A percentile compares a stretch with the other conserved stretches of the same genome.
Conservation (phyloP, 345 rosid species). For the Eucalyptus camaldulensis region DNA sequence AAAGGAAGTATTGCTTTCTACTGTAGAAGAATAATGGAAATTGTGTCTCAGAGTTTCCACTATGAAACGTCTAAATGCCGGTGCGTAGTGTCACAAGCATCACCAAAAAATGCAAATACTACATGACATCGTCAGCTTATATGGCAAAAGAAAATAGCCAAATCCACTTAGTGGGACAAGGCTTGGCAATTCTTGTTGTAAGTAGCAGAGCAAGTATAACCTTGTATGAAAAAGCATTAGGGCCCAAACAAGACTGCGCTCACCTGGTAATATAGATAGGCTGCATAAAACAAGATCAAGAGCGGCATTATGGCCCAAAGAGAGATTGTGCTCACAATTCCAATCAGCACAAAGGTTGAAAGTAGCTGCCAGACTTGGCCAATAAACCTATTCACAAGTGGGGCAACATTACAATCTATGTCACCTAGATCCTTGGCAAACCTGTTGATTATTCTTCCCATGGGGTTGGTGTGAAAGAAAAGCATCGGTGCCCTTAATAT, state of each 20-base stretch:
- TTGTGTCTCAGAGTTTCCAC: background rate
- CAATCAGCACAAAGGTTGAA: slow-evolving; percentile 82
- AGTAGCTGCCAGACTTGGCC: slow-evolving; percentile 79
- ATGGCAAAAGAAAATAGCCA: background rate
- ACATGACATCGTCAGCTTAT: background rate
- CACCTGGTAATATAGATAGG: slow-evolving; percentile 96
- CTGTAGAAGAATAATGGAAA: background rate
- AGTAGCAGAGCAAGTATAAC: background rate
- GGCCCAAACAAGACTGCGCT: background rate
- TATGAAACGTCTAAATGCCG: background rate
- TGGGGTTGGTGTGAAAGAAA: slow-evolving; percentile 92
- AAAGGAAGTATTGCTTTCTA: background rate
- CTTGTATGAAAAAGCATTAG: background rate
- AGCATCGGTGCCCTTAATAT: slow-evolving; percentile 89
- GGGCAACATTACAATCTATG: slow-evolving; percentile 76
- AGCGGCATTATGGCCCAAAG: slow-evolving; percentile 95
- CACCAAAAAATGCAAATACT: background rate
- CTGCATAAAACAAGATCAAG: slow-evolving; percentile 73
- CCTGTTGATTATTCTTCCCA: slow-evolving; percentile 82
- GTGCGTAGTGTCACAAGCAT: background rate
- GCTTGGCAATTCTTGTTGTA: background rate
- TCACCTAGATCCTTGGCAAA: slow-evolving; percentile 92
- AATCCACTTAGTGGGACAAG: background rate
- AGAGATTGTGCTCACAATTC: slow-evolving; percentile 79
- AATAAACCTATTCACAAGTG: slow-evolving; percentile 56